Evolutionary conservation across 2,329 filamentous ascomycete species (phyloP).

Genomic region (Exophiala oligosperma): DNA sequence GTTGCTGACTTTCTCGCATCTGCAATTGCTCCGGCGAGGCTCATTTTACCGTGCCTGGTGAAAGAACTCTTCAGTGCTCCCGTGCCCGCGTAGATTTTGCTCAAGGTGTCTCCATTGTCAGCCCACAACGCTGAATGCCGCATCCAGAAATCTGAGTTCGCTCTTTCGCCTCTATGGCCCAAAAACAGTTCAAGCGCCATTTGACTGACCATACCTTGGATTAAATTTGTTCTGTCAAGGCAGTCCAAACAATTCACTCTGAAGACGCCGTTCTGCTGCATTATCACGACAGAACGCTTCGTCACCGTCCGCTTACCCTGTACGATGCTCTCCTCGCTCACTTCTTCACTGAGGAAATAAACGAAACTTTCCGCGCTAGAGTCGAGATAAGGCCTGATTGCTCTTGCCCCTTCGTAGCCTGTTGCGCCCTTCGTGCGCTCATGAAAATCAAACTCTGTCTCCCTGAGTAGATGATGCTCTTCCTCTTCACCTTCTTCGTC

Average conservation of each 20-base stretch:
- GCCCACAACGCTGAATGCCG: slow-evolving; percentile 93
- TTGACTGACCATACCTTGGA: slow-evolving; percentile 92
- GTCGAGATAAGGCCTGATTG: slow-evolving; percentile 77
- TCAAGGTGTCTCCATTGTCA: slow-evolving; percentile 92
- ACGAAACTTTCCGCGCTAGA: slow-evolving; percentile 82
- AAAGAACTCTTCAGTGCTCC: slow-evolving; percentile 95
- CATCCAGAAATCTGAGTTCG: slow-evolving; percentile 80
- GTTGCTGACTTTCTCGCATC: slow-evolving; percentile 94
- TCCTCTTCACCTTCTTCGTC: slow-evolving; percentile 52
- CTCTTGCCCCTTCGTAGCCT: slow-evolving; percentile 87
- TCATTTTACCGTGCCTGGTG: slow-evolving; percentile 93
- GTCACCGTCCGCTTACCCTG: slow-evolving; percentile 40
- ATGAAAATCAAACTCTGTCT: slow-evolving; percentile 94
- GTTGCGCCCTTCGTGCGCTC: slow-evolving; percentile 83
- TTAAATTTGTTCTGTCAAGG: slow-evolving; percentile 89
- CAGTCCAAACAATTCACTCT: slow-evolving; percentile 95
- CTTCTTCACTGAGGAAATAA: slow-evolving; percentile 83
- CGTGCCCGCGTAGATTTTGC: slow-evolving; percentile 94
- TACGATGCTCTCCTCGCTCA: slow-evolving; percentile 50
- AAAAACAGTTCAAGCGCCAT: slow-evolving; percentile 89
- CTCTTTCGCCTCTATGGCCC: slow-evolving; percentile 66
- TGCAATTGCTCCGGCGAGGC: slow-evolving; percentile 86
- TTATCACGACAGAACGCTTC: slow-evolving; percentile 61
- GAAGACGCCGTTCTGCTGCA: slow-evolving; percentile 95
- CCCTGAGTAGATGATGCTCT: slow-evolving; percentile 69